Evolutionary conservation across 345 rosid genomes (phyloP).

Genomic region (Aethionema arabicum): DNA sequence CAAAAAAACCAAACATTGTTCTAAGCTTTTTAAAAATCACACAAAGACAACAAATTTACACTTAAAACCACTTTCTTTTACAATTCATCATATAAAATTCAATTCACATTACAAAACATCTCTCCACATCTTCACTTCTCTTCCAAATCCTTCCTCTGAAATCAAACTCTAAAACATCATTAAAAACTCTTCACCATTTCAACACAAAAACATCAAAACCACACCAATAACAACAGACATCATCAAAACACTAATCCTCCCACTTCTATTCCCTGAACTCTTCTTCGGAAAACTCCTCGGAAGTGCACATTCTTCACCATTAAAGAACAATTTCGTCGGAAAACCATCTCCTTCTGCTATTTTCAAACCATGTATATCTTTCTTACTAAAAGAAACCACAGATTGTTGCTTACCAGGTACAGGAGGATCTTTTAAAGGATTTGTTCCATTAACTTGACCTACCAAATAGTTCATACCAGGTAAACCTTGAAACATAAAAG

Average conservation of each 20-base stretch:
- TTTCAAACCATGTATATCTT: conserved; percentile 43
- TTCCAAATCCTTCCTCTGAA: conserved; percentile 25
- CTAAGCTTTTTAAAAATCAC: conserved; percentile 25
- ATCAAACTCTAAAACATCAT: conserved; percentile 25
- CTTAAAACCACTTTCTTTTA: conserved; percentile 12
- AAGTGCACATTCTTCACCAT: conserved; percentile 94
- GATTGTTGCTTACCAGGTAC: conserved; percentile 94
- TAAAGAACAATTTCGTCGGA: conserved; percentile 65
- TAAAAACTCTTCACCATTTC: conserved; percentile 31
- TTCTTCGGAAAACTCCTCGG: conserved; percentile 55
- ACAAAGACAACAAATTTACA: conserved; percentile 29
- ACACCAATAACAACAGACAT: conserved; percentile 35
- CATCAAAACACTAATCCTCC: conserved; percentile 28
- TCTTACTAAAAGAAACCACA: conserved; percentile 73
- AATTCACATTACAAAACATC: conserved; percentile 24
- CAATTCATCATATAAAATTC: conserved; percentile 13
- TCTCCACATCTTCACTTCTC: conserved; percentile 27
- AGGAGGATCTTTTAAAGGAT: conserved; percentile 43
- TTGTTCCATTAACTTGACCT: conserved; percentile 58
- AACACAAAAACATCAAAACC: conserved; percentile 37
- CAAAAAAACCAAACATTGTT: conserved; percentile 22
- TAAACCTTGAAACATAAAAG: conserved; percentile 71
- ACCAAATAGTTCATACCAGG: conserved; percentile 64
- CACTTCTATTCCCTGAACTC: conserved; percentile 40
- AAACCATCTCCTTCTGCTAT: conserved; percentile 71